A percentile compares a stretch with the other conserved stretches of the same genome.
Evolutionary conservation across 257 asterid genomes (phyloP).

Genomic region (Solanum chaucha): DNA sequence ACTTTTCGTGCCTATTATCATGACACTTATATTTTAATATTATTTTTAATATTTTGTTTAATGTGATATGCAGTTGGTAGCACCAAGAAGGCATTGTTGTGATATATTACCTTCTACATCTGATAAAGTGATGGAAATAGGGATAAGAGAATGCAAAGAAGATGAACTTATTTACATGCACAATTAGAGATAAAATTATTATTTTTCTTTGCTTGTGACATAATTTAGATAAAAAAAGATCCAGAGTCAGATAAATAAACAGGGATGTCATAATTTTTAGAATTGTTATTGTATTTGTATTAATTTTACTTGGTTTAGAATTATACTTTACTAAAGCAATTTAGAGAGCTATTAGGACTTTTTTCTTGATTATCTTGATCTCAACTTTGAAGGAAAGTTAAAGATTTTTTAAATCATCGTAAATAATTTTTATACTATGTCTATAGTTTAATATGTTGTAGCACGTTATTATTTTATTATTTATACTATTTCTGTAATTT

Average conservation of each 20-base stretch:
- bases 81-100: background rate
- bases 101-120: background rate
- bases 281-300: background rate
- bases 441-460: background rate
- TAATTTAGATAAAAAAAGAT: background rate
- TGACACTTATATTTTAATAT: too few relatives aligned
- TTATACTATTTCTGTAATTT: background rate
- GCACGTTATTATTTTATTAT: background rate
- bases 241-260: background rate
- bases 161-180: slow-evolving; percentile 1
- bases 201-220: background rate
- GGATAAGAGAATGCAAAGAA: background rate
- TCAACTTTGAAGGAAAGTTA: background rate
- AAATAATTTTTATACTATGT: background rate
- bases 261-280: background rate
- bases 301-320: background rate
- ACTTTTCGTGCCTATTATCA: background rate
- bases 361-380: background rate
- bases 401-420: background rate
- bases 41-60: background rate
- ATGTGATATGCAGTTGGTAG: background rate
- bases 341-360: background rate
- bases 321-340: background rate
- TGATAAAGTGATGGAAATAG: background rate
- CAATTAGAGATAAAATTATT: background rate